Evolutionary conservation across 2,329 filamentous ascomycete genomes (phyloP).

Genomic region (Neurospora sp.): DNA sequence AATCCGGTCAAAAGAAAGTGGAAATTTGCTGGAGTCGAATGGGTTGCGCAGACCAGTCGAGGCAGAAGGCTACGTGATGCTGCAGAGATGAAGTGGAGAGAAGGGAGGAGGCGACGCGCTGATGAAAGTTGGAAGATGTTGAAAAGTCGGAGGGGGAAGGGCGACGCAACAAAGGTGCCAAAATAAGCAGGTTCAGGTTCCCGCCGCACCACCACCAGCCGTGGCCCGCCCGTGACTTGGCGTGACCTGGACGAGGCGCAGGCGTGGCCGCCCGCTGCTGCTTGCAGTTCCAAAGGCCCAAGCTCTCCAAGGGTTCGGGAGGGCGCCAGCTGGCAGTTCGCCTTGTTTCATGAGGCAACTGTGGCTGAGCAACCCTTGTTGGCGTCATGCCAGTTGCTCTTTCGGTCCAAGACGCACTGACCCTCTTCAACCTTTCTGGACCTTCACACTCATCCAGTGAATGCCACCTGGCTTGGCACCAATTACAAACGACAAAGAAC

Average conservation of each 20-base stretch:
- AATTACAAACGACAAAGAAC: neutral
- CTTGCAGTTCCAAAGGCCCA: neutral
- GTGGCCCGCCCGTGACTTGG: neutral
- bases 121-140: conserved; percentile 1
- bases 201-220: neutral
- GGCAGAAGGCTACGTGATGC: conserved; percentile 2
- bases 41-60: conserved; percentile 1
- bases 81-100: conserved; percentile 6
- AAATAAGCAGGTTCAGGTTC: conserved; percentile 9
- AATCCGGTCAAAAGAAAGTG: conserved; percentile 1
- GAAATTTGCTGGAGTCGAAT: neutral
- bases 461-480: neutral
- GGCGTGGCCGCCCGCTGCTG: neutral
- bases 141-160: conserved; percentile 13
- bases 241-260: neutral
- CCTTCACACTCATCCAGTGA: neutral
- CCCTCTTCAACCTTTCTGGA: neutral
- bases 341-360: neutral
- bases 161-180: conserved; percentile 13
- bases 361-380: neutral
- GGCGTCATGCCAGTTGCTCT: neutral
- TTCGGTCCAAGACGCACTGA: neutral
- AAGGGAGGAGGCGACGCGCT: conserved; percentile 2
- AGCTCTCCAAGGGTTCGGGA: neutral
- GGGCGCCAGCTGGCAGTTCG: neutral